A percentile compares a stretch with the other conserved stretches of the same genome.
Conservation (phyloP, 345 rosid genomes). For the Salix brachista region DNA sequence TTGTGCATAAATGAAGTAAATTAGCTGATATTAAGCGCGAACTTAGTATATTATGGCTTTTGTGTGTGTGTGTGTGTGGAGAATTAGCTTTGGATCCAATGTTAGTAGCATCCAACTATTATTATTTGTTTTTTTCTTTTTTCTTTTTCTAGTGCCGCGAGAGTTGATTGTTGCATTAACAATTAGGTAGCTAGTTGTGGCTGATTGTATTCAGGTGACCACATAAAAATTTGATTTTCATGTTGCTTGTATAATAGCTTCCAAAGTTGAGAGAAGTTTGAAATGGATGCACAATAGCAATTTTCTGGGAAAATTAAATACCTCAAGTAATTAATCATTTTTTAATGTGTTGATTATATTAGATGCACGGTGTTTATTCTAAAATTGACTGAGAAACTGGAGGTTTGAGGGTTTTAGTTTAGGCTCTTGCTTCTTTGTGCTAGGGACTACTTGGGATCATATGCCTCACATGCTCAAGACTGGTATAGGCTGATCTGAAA, state of each 20-base stretch:
- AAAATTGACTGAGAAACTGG: background rate
- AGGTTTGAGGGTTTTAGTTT: background rate
- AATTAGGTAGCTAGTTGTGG: background rate
- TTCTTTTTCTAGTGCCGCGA: background rate
- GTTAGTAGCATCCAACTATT: background rate
- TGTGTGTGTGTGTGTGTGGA: background rate
- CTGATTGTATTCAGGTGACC: background rate
- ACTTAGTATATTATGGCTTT: background rate
- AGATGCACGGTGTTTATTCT: background rate
- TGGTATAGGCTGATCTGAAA: background rate
- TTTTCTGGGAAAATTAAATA: background rate
- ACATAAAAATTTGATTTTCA: background rate
- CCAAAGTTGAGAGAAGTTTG: background rate
- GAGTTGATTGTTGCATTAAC: background rate
- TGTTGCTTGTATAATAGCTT: background rate
- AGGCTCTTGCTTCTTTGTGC: background rate
- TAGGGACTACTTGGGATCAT: background rate
- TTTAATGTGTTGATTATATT: background rate
- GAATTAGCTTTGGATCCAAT: background rate
- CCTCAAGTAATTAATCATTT: background rate
- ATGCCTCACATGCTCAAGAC: background rate
- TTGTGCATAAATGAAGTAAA: slow-evolving; percentile 11
- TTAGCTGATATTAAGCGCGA: background rate
- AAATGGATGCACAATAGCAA: background rate
- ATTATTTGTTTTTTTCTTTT: background rate